phyloP scores from a whole-genome alignment of 2,329 filamentous ascomycete genomes.

The Colletotrichum camelliae region DNA sequence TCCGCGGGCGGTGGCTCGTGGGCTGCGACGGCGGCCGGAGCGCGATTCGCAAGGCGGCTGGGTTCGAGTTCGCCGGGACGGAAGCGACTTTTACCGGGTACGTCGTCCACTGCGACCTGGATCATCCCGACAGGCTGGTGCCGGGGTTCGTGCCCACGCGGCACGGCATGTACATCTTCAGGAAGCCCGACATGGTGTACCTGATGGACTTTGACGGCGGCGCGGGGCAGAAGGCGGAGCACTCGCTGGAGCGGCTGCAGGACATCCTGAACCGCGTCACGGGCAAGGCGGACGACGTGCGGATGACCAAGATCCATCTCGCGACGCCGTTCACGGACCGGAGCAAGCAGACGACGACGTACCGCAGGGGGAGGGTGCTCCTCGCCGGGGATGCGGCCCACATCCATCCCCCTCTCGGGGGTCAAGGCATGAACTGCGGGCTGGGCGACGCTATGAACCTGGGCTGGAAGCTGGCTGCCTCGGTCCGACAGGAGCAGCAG shows the following conservation, averaged over 20 bases:
- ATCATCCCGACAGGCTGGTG: conserved; percentile 31
- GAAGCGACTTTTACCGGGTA: conserved; percentile 41
- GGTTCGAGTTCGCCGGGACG: conserved; percentile 41
- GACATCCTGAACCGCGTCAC: conserved; percentile 25
- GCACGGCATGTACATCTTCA: conserved; percentile 32
- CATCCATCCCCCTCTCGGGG: conserved; percentile 51
- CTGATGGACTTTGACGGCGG: conserved; percentile 28
- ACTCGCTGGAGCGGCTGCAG: conserved; percentile 26
- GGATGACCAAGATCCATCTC: conserved; percentile 28
- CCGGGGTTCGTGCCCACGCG: conserved; percentile 29
- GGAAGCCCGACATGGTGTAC: conserved; percentile 13
- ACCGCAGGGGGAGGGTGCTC: conserved; percentile 56
- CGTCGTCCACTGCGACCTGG: conserved; percentile 34
- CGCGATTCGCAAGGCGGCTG: conserved; percentile 39
- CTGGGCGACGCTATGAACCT: conserved; percentile 55
- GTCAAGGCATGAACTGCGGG: conserved; percentile 57
- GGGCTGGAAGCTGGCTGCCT: conserved; percentile 50
- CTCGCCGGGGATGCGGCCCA: conserved; percentile 57
- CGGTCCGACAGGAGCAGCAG: background rate
- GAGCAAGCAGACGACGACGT: conserved; percentile 47
- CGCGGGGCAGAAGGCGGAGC: conserved; percentile 20
- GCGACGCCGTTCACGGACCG: conserved; percentile 24
- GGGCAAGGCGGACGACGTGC: conserved; percentile 25
- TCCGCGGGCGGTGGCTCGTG: conserved; percentile 40
- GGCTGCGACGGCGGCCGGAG: conserved; percentile 49